A percentile compares a stretch with the other conserved stretches of the same genome.
Conservation (phyloP, 331 rosid species). For the Malus hybrid region DNA sequence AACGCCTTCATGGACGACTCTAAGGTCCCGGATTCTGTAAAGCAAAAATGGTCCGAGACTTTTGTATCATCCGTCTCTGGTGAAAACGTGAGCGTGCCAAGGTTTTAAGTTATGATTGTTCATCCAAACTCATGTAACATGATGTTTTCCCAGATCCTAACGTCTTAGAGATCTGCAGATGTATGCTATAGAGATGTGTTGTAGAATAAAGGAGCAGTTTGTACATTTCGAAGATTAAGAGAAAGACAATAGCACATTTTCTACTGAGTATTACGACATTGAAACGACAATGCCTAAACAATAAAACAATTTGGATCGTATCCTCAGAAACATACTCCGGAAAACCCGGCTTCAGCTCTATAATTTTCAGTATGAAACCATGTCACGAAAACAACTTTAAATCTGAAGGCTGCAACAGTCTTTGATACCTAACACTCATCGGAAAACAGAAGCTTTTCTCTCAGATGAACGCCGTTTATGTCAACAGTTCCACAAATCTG, state of each 20-base stretch:
- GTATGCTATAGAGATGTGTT: neutral
- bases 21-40: constrained; percentile 36
- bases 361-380: neutral
- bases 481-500: constrained; percentile 55
- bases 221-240: neutral
- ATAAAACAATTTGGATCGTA: neutral
- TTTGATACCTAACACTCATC: constrained; percentile 6
- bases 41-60: constrained; percentile 52
- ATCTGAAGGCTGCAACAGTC: constrained; percentile 13
- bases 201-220: neutral
- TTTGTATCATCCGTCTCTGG: constrained; percentile 29
- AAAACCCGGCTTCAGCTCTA: constrained; percentile 6
- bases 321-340: neutral
- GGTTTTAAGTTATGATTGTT: constrained; percentile 16
- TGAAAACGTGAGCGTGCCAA: constrained; percentile 7
- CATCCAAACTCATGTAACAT: neutral
- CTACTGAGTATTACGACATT: neutral
- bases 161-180: neutral
- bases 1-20: constrained; percentile 33
- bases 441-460: constrained; percentile 42
- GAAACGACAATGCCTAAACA: neutral
- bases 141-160: neutral
- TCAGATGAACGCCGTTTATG: constrained; percentile 41
- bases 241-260: neutral
- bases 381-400: constrained; percentile 2